A percentile compares a stretch with the other conserved stretches of the same genome.
phyloP scores from a whole-genome alignment of 2,329 filamentous ascomycete genomes.

The Myriosclerotinia curreyana region DNA sequence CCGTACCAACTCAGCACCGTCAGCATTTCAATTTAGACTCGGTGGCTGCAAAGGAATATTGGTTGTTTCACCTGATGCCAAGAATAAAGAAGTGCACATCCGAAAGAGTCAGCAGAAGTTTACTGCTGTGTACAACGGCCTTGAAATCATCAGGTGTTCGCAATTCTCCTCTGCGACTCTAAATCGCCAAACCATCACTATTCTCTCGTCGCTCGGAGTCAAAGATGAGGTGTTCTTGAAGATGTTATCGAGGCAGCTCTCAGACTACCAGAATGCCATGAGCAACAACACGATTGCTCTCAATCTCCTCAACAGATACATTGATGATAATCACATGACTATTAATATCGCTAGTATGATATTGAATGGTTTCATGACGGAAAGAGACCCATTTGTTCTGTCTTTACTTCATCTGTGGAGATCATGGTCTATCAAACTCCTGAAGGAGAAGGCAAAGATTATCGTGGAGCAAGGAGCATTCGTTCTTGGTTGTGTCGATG shows the following conservation, averaged over 20 bases:
- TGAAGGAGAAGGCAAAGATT: slow-evolving; percentile 92
- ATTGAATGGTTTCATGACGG: slow-evolving; percentile 71
- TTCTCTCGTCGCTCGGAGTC: slow-evolving; percentile 78
- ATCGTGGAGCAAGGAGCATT: slow-evolving; percentile 80
- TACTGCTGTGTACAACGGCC: slow-evolving; percentile 60
- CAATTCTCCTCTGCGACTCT: slow-evolving; percentile 73
- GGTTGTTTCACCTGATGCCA: slow-evolving; percentile 66
- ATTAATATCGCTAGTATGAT: slow-evolving; percentile 73
- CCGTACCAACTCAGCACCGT: slow-evolving; percentile 60
- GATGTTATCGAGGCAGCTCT: slow-evolving; percentile 67
- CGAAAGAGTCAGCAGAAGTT: slow-evolving; percentile 90
- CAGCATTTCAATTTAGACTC: slow-evolving; percentile 86
- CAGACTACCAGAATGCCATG: slow-evolving; percentile 68
- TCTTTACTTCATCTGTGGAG: slow-evolving; percentile 82
- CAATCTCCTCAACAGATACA: slow-evolving; percentile 65
- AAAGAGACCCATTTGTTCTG: slow-evolving; percentile 74
- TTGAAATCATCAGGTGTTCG: slow-evolving; percentile 85
- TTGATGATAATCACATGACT: slow-evolving; percentile 83
- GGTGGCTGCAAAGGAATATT: slow-evolving; percentile 91
- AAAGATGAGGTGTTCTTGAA: slow-evolving; percentile 60
- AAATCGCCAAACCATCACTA: slow-evolving; percentile 84
- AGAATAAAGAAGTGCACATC: slow-evolving; percentile 68
- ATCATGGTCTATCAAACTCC: slow-evolving; percentile 80
- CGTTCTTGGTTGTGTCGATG: slow-evolving; percentile 83
- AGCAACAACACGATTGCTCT: slow-evolving; percentile 60